Conservation (phyloP, 257 asterid species). For the Parsonsia alboflavescens region DNA sequence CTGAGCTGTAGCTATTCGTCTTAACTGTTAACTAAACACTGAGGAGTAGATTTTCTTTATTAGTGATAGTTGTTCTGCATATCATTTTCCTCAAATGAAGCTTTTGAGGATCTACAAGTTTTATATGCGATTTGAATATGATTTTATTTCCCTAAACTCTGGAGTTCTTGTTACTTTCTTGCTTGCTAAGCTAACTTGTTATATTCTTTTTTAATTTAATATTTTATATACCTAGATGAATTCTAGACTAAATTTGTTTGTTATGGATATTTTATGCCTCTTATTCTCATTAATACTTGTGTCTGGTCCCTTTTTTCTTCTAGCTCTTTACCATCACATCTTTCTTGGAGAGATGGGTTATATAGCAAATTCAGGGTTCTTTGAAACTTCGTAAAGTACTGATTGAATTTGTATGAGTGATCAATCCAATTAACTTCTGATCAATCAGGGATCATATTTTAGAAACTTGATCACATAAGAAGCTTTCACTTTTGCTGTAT, state of each 20-base stretch:
- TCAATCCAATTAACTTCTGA: not conserved
- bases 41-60: not conserved
- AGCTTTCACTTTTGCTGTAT: not conserved
- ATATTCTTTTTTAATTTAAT: not conserved
- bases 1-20: not conserved
- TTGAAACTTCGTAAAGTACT: not conserved
- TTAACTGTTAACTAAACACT: not conserved
- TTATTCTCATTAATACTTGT: not conserved
- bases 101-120: not conserved
- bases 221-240: not conserved
- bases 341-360: not conserved
- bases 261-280: not conserved
- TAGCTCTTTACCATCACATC: not conserved
- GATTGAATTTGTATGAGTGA: not conserved
- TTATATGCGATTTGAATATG: not conserved
- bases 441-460: not conserved
- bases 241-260: not conserved
- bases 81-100: not conserved
- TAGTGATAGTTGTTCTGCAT: not conserved
- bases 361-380: not conserved
- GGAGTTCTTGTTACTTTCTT: not conserved
- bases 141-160: not conserved
- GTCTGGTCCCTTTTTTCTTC: not conserved
- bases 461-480: not conserved
- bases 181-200: not conserved